Evolutionary conservation across 345 rosid species (phyloP).

Genomic region (Rhodamnia rubescens): DNA sequence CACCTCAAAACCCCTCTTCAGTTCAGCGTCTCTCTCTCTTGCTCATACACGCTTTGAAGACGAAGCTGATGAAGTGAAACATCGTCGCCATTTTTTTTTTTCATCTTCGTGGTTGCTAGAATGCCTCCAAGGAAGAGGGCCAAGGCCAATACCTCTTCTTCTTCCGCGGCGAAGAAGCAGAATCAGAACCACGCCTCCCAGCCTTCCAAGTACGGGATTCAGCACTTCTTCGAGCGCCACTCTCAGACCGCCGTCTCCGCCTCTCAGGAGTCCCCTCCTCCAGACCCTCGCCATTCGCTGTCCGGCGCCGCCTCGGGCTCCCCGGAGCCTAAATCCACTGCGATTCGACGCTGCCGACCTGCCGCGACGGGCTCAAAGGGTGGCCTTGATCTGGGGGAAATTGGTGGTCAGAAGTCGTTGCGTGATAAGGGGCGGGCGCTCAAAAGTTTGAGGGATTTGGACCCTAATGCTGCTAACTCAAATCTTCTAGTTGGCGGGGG

Average conservation of each 20-base stretch:
- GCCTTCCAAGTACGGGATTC: slow-evolving; percentile 63
- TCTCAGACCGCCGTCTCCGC: slow-evolving; percentile 28
- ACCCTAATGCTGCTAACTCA: not conserved
- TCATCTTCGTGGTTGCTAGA: not conserved
- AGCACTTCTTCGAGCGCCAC: slow-evolving; percentile 73
- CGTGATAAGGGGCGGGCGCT: not conserved
- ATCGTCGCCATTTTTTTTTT: not conserved
- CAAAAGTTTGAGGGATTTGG: not conserved
- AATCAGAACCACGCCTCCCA: slow-evolving; percentile 24
- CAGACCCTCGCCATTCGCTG: no score
- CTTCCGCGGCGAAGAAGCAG: slow-evolving; percentile 19
- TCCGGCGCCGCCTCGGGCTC: no score
- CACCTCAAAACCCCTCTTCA: not conserved
- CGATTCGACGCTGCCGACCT: not conserved
- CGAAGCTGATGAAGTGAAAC: not conserved
- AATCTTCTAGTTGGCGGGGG: not conserved
- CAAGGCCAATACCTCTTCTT: not conserved
- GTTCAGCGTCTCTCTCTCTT: not conserved
- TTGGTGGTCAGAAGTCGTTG: not conserved
- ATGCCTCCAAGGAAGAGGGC: not conserved
- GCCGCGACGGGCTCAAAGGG: not conserved
- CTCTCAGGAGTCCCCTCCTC: slow-evolving; percentile 4
- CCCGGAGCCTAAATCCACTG: slow-evolving; percentile 3
- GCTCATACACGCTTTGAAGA: not conserved
- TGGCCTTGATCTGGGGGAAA: not conserved